These are phyloP conservation scores for Pseudogymnoascus sp. DNA, from an alignment of 2,329 filamentous ascomycete species.

Conservation along the genomic window DNA sequence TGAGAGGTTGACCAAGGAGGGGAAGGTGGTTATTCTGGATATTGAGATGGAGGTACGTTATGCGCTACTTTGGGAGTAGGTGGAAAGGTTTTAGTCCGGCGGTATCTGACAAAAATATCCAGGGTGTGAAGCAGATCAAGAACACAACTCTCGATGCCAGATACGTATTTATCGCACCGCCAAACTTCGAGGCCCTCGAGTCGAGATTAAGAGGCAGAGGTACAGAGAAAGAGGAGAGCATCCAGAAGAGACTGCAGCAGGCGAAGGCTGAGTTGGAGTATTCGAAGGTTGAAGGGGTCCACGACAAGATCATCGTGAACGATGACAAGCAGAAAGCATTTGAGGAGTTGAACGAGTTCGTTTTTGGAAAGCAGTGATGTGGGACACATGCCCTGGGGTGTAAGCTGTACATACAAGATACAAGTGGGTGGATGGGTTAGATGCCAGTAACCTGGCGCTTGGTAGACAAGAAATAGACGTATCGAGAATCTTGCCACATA, in stretches of 20 bases:
- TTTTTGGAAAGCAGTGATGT: conserved; percentile 27
- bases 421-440: not conserved
- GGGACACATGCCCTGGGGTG: not conserved
- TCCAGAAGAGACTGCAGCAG: conserved; percentile 61
- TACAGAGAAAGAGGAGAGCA: conserved; percentile 67
- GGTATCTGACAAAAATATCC: not conserved
- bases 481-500: not conserved
- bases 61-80: not conserved
- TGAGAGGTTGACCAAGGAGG: conserved; percentile 61
- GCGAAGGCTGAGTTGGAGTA: conserved; percentile 69
- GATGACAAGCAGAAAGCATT: conserved; percentile 53
- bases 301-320: conserved; percentile 59
- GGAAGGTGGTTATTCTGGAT: conserved; percentile 73
- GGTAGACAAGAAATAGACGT: conserved; percentile 1
- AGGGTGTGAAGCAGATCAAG: conserved; percentile 90
- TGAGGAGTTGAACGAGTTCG: conserved; percentile 43
- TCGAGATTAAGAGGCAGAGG: conserved; percentile 62
- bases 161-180: conserved; percentile 80
- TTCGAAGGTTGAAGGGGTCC: conserved; percentile 56
- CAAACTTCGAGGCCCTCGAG: conserved; percentile 66
- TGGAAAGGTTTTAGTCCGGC: not conserved
- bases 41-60: conserved; percentile 83
- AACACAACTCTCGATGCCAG: conserved; percentile 64
- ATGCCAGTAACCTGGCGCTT: not conserved
- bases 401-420: not conserved